Base-by-base conservation (phyloP, 2,329 filamentous ascomycete species). In the Penicillium brasilianum region DNA sequence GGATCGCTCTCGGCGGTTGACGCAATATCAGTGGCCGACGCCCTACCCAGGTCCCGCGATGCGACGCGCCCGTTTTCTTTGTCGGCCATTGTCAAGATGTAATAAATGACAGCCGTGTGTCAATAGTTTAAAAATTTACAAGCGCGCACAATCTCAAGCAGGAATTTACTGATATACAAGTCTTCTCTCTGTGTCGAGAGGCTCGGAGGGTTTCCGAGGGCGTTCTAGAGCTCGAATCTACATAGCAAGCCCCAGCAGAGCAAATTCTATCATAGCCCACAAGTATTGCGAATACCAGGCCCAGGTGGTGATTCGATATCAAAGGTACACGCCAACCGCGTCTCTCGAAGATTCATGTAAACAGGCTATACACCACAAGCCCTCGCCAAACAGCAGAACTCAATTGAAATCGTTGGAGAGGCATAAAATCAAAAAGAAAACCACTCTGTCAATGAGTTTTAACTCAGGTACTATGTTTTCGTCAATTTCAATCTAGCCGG, bases 201-300 rank as follows among this genome's bases (percentile, higher is more conserved):
- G n/a, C 48, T 36, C 41, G 34, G 49, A 62, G 55, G 57, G 16
- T 34, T 49, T 57, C 57, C 60, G 60, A 48, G 55, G 22, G 28
- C 11, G 11, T 32, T 25, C 20, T 16, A 13, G 10, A 43, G 32
- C 25, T 51, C n/a, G 43, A 28, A 13, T 28, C 28, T 57, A 48
- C 34, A 34, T 54, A 13, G 13, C 43, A 54, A 20, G n/a, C 8
- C 39, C 39, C 18, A 41, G n/a, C 18, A 49, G 6, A 37, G 6
- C 3, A 44, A 3, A 64, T 55, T 58, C 37, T 60, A 58, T 56
- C 63, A 66, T 61, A 44, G 28, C 16, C 16, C 36, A 56, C 46
- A 30, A 41, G 14, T 34, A 58, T 62, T 63, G 63, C 63, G 52
- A 61, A 64, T 56, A 6, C 1, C 2, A 34, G 20, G 43, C 22